Percentiles rank a stretch among this genome's conserved stretches.
These are phyloP conservation scores for Penicillium fuscoglaucum DNA, from an alignment of 2,329 filamentous ascomycete genomes.

Conservation along the genomic window DNA sequence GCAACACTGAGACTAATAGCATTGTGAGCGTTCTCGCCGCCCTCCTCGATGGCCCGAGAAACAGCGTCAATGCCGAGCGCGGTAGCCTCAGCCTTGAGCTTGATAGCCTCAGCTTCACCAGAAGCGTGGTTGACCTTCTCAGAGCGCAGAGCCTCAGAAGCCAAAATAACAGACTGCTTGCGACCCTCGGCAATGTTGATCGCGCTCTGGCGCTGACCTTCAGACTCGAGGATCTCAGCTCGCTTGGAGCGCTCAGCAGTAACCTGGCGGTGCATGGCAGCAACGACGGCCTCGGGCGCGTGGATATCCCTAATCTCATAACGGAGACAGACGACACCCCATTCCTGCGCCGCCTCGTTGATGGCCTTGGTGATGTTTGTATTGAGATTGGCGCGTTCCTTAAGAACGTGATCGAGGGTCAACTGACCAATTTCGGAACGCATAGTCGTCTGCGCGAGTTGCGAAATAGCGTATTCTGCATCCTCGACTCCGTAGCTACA, in stretches of 20 bases:
- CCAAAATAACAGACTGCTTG: constrained; percentile 95
- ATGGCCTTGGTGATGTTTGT: constrained; percentile 98
- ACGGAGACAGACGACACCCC: constrained; percentile 92
- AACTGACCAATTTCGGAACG: constrained; percentile 96
- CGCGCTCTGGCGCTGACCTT: constrained; percentile 93
- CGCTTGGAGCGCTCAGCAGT: constrained; percentile 96
- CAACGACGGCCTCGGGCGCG: constrained; percentile 87
- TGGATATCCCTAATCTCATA: constrained; percentile 99
- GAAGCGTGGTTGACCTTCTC: constrained; percentile 91
- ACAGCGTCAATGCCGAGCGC: constrained; percentile 87
- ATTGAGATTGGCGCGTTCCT: constrained; percentile 94
- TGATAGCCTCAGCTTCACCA: constrained; percentile 92
- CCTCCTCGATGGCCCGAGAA: constrained; percentile 70
- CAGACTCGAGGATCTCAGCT: constrained; percentile 94
- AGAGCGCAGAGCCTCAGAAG: constrained; percentile 83
- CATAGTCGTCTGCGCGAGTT: constrained; percentile 98
- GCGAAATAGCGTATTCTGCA: constrained; percentile 96
- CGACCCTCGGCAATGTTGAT: constrained; percentile 98
- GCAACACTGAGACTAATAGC: constrained; percentile 87
- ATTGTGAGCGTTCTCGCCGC: constrained; percentile 72
- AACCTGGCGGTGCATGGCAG: constrained; percentile 97
- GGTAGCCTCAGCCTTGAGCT: constrained; percentile 81
- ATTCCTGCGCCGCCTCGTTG: constrained; percentile 95
- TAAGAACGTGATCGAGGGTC: constrained; percentile 93
- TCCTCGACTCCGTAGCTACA: constrained; percentile 94